A percentile compares a stretch with the other conserved stretches of the same genome.
These are phyloP conservation scores for Kalaharituber pfeilii DNA, from an alignment of 2,329 filamentous ascomycete species.

Conservation along the genomic window DNA sequence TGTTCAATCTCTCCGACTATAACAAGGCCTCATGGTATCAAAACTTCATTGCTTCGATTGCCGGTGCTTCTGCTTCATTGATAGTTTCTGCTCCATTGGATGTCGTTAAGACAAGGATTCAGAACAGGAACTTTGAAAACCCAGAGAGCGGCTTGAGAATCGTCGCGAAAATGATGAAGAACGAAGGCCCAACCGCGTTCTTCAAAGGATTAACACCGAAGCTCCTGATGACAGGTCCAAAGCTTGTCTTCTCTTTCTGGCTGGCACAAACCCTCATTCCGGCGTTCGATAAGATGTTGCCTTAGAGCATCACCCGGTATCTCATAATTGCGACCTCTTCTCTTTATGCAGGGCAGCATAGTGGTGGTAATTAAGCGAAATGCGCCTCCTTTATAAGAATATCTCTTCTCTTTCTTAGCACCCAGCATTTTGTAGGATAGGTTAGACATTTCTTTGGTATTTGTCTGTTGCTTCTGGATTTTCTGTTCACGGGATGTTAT, in stretches of 20 bases:
- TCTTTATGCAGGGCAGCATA: too few species aligned
- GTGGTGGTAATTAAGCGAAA: neutral
- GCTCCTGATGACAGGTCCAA: slow-evolving; percentile 96
- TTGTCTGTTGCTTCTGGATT: neutral
- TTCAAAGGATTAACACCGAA: slow-evolving; percentile 97
- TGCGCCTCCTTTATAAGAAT: neutral
- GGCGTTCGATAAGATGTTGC: neutral
- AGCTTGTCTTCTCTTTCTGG: slow-evolving; percentile 99
- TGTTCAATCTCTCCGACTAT: slow-evolving; percentile 81
- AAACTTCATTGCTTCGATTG: slow-evolving; percentile 94
- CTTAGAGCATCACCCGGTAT: too few species aligned
- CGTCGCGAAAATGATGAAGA: slow-evolving; percentile 75
- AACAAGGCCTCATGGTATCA: slow-evolving; percentile 87
- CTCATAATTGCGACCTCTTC: too few species aligned
- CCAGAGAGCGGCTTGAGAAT: slow-evolving; percentile 89
- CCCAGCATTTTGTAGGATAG: neutral
- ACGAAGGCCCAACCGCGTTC: slow-evolving; percentile 68
- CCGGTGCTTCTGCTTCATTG: slow-evolving; percentile 84
- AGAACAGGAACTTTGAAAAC: slow-evolving; percentile 98
- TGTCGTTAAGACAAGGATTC: slow-evolving; percentile 95
- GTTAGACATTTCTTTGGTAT: neutral
- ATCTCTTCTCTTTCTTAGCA: neutral
- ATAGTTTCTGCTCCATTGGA: slow-evolving; percentile 91
- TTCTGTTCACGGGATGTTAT: too few species aligned
- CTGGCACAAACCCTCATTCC: slow-evolving; percentile 34